Base-by-base conservation (phyloP, 2,329 filamentous ascomycete species). In the Ophiognomonia clavigignenti-juglandacearum region DNA sequence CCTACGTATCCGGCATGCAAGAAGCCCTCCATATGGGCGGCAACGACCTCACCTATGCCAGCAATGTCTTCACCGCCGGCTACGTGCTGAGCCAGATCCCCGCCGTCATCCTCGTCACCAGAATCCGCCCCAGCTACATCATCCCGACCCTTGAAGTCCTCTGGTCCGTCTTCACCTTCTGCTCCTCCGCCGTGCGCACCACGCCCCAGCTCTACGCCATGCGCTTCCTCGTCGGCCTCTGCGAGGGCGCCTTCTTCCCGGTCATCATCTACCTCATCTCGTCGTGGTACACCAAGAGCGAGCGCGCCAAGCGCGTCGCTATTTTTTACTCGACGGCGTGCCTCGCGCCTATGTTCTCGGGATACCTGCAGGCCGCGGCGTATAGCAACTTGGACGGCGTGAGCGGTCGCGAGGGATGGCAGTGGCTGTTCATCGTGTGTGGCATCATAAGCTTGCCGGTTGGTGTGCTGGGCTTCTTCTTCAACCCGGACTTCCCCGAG, bases 351-450 rank as follows among this genome's bases (percentile, higher is more conserved):
- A 74, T 76, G 69, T 70, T 76, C 31, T 68, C 69, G 34, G 73
- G 72, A 1, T 76, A 74, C 46, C 60, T 77, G 0, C 71, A 75
- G 53, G 68, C 72, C 4, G 73, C 70, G 2, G 71, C 72, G 0
- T 75, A 77, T 54, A 69, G 64, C 9, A 71, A 71, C 35, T 62
- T 77, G 0, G 69, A 74, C 32, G 73, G 73, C 0, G 61, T 69
- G 0, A 55, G 53, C 3, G 73, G 72, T 1, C 66, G 70, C 58
- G 60, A 68, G 0, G 72, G 73, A 0, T 74, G 72, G 71, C 51
- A 64, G 35, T 70, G 67, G 72, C 59, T 77, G 0, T 78, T 78
- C 37, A 72, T 79, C 13, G 75, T 79, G 27, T 55, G 53, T 39
- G 55, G 50, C 14, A 43, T 55, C 16, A 56, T 56, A 31, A 52